Conservation (phyloP, 345 rosid genomes). For the Cardamine chenopodiifolia region DNA sequence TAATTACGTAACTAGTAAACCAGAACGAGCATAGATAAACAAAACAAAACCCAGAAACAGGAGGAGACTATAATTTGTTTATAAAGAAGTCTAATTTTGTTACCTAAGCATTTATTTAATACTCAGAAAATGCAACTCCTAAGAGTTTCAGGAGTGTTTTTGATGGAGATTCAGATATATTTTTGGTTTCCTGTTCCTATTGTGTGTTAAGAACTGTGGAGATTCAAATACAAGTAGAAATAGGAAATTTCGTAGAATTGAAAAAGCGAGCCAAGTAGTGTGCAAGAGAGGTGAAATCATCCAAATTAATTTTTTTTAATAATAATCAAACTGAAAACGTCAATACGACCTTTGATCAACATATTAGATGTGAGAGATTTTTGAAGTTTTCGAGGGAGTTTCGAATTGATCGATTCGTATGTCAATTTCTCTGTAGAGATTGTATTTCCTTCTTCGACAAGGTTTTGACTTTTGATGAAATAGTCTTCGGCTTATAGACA, state of each 20-base stretch:
- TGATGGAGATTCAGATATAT: not conserved
- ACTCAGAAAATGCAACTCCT: not conserved
- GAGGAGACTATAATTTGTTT: not conserved
- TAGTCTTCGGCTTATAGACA: not conserved
- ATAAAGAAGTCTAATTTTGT: not conserved
- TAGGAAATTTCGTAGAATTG: constrained; percentile 12
- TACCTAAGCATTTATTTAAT: not conserved
- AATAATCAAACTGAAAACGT: constrained; percentile 1
- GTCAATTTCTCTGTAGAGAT: constrained; percentile 16
- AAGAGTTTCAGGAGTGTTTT: not conserved
- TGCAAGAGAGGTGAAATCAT: constrained; percentile 5
- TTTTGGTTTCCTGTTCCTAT: constrained; percentile 11
- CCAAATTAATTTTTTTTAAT: too few species aligned
- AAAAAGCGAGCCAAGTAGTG: constrained; percentile 12
- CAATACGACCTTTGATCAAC: constrained; percentile 28
- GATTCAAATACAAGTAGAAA: constrained; percentile 8
- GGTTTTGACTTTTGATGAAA: constrained; percentile 31
- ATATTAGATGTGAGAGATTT: not conserved
- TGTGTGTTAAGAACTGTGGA: not conserved
- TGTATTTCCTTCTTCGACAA: constrained; percentile 10
- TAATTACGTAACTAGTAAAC: constrained; percentile 8
- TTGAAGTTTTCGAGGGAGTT: constrained; percentile 4
- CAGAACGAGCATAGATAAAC: constrained; percentile 4
- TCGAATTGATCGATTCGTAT: constrained; percentile 19
- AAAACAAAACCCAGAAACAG: constrained; percentile 8